phyloP scores from a whole-genome alignment of 768 basidiomycete species.

The Mycena galopus region DNA sequence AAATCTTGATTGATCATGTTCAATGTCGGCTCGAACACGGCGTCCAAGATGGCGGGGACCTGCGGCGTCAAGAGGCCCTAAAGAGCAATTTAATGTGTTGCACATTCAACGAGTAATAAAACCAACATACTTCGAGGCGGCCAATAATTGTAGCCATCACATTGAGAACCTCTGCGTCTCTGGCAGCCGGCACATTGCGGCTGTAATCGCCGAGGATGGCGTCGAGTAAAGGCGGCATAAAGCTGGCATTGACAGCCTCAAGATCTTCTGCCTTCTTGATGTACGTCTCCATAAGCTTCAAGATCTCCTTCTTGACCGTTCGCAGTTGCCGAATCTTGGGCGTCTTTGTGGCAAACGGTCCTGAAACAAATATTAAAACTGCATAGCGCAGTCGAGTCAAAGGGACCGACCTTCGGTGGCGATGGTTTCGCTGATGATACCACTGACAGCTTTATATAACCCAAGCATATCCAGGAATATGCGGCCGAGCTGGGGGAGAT shows the following conservation, averaged over 20 bases:
- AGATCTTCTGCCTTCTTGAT: conserved; percentile 97
- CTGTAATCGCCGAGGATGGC: conserved; percentile 98
- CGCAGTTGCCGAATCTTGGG: conserved; percentile 94
- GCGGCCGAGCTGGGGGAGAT: conserved; percentile 95
- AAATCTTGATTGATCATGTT: conserved; percentile 99
- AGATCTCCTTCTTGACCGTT: conserved; percentile 98
- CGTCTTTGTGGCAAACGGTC: conserved; percentile 93
- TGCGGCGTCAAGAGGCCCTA: conserved; percentile 91
- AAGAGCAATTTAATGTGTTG: conserved; percentile 31
- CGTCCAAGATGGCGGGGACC: conserved; percentile 94
- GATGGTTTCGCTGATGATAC: conserved; percentile 94
- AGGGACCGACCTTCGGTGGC: conserved; percentile 77
- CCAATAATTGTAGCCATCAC: conserved; percentile 96
- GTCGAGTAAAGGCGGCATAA: conserved; percentile 95
- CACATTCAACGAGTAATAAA: conserved; percentile 1
- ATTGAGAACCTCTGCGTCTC: conserved; percentile 97
- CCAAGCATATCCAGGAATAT: conserved; percentile 99
- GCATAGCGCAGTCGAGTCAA: neutral
- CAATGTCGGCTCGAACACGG: conserved; percentile 96
- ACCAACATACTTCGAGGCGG: conserved; percentile 82
- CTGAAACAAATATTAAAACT: conserved; percentile 53
- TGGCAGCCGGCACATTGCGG: conserved; percentile 91
- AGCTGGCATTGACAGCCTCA: conserved; percentile 89
- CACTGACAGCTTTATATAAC: conserved; percentile 96
- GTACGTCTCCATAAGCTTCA: conserved; percentile 98